A percentile compares a stretch with the other conserved stretches of the same genome.
Evolutionary conservation across 2,329 filamentous ascomycete genomes (phyloP).

Genomic region (Elsinoe perseae): DNA sequence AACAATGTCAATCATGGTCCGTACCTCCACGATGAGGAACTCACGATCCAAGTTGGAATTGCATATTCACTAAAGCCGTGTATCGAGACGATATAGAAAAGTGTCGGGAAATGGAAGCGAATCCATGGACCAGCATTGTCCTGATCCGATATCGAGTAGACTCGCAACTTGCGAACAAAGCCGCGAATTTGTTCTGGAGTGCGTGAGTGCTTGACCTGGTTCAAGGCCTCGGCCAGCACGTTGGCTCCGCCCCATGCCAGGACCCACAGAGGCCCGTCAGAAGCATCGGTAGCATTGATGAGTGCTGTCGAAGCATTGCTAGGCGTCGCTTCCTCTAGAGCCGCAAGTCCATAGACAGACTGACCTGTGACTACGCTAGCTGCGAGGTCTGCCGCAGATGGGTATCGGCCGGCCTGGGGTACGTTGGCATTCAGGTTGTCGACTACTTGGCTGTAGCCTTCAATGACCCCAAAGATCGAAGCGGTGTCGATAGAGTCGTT

Average conservation of each 20-base stretch:
- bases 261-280: conserved; percentile 41
- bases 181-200: conserved; percentile 28
- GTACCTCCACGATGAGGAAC: not conserved
- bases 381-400: conserved; percentile 21
- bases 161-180: conserved; percentile 39
- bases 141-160: conserved; percentile 54
- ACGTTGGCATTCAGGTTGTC: conserved; percentile 40
- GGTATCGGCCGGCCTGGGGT: conserved; percentile 21
- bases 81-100: conserved; percentile 50
- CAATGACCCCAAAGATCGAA: conserved; percentile 25
- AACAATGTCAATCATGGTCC: conserved; percentile 35
- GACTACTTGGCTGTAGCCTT: conserved; percentile 26
- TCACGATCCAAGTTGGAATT: conserved; percentile 6
- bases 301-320: conserved; percentile 22
- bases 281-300: conserved; percentile 21
- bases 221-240: conserved; percentile 43
- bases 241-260: conserved; percentile 45
- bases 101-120: conserved; percentile 44
- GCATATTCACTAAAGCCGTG: conserved; percentile 51
- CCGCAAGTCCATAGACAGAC: conserved; percentile 33
- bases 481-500: conserved; percentile 23
- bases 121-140: conserved; percentile 53
- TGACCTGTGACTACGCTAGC: conserved; percentile 32
- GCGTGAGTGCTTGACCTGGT: conserved; percentile 29
- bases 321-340: conserved; percentile 25